Base-by-base conservation (phyloP, 768 basidiomycete species). In the Amanita rimosa region DNA sequence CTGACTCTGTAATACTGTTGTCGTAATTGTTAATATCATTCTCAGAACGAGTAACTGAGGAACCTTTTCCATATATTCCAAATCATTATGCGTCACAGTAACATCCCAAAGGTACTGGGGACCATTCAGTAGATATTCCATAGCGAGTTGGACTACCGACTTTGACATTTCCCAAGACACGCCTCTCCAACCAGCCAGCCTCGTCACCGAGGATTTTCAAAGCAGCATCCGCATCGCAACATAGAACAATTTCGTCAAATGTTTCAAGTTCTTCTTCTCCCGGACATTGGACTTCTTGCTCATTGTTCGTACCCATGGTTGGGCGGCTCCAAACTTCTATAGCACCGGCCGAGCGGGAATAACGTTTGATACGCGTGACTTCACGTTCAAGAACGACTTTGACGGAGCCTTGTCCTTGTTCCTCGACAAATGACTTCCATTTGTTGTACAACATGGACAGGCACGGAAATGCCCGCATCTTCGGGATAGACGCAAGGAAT, bases 21-120 rank as follows among this genome's bases (percentile, higher is more conserved):
- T 17, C n/a, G 0, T 27, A 6, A 11, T n/a, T 9, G 19, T 39
- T 21, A 31, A 11, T 48, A 16, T 31, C 24, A 9, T 16, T 22
- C 16, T 19, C n/a, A 3, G 34, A 11, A 37, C 26, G 21, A 26
- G 36, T 13, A 19, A 22, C n/a, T 11, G 6, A 31, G 31, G 13
- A 40, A 69, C 71, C 65, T 71, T 67, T 53, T 68, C 59, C 71
- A 75, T 73, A 52, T 74, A 73, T 0, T 62, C 60, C 1, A 67
- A 50, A 46, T 76, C 73, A 34, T 61, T 66, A 53, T 78, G 77
- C 2, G 75, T 77, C 27, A 76, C 72, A 0, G 71, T 73, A n/a
- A 72, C 59, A 45, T 75, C 69, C 60, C 67, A 66, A 9, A 70
- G 61, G 48, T 72, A 71, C 59, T 63, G 26, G 10, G 38, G 22